Percentiles rank a stretch among this genome's conserved stretches.
phyloP scores from a whole-genome alignment of 2,329 filamentous ascomycete species.

The Colletotrichum cordylinicola region DNA sequence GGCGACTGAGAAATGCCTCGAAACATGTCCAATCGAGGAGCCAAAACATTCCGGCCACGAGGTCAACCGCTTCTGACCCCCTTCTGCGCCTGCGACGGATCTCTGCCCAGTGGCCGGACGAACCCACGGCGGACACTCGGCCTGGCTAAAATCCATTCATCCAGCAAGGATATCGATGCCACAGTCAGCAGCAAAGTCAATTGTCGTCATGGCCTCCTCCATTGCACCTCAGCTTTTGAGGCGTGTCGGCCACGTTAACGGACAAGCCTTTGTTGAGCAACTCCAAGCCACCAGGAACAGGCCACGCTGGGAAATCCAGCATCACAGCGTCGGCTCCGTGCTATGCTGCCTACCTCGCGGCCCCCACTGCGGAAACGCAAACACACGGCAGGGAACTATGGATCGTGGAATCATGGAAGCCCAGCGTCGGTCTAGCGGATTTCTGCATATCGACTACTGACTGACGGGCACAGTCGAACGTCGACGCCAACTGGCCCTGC shows the following conservation, averaged over 20 bases:
- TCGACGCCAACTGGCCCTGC: background rate
- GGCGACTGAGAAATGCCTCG: background rate
- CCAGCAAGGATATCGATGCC: background rate
- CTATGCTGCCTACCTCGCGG: background rate
- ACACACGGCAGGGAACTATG: background rate
- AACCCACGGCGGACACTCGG: background rate
- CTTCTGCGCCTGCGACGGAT: background rate
- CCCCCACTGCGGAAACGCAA: background rate
- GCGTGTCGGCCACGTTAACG: background rate
- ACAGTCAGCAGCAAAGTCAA: background rate
- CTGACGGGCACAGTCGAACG: background rate
- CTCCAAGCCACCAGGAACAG: background rate
- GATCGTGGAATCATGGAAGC: background rate
- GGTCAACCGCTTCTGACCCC: conserved; percentile 4
- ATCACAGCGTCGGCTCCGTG: background rate
- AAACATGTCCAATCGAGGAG: background rate
- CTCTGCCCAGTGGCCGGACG: background rate
- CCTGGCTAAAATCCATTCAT: background rate
- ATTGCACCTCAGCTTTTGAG: background rate
- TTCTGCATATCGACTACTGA: background rate
- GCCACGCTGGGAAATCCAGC: background rate
- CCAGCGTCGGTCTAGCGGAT: background rate
- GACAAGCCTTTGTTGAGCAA: background rate
- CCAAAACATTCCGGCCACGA: conserved; percentile 3
- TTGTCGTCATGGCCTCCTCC: background rate